These are phyloP conservation scores for Nicotiana tomentosiformis DNA, from an alignment of 257 asterid genomes.

Conservation along the genomic window DNA sequence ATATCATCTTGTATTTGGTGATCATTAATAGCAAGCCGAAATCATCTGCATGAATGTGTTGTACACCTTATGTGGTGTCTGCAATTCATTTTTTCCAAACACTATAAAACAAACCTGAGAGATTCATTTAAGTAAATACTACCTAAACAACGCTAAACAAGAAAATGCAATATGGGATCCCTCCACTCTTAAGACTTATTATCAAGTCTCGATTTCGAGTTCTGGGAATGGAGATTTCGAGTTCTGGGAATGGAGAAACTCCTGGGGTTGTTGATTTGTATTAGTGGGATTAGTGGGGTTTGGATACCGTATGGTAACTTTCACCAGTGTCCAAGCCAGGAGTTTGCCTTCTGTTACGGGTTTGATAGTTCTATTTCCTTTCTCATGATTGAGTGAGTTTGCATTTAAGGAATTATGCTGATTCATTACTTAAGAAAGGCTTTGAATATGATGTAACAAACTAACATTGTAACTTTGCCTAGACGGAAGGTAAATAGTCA, in stretches of 20 bases:
- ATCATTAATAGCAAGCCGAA: neutral
- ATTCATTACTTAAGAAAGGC: neutral
- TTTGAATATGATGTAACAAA: neutral
- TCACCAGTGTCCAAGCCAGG: neutral
- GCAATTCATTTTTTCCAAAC: no score
- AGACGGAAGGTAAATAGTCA: neutral
- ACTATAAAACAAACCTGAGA: no score
- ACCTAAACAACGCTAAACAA: neutral
- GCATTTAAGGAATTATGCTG: neutral
- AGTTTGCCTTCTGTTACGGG: neutral
- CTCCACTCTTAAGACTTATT: neutral
- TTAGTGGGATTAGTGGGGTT: neutral
- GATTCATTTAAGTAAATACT: neutral
- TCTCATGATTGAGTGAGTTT: neutral
- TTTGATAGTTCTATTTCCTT: neutral
- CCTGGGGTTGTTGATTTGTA: fast-evolving
- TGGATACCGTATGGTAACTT: neutral
- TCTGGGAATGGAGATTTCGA: neutral
- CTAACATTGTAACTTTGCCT: neutral
- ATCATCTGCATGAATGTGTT: neutral
- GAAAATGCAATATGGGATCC: neutral
- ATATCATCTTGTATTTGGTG: neutral
- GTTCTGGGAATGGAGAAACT: neutral
- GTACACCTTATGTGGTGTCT: neutral
- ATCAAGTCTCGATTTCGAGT: neutral